A percentile compares a stretch with the other conserved stretches of the same genome.
Conservation (phyloP, 768 basidiomycete species). For the Ephemerocybe angulata region DNA sequence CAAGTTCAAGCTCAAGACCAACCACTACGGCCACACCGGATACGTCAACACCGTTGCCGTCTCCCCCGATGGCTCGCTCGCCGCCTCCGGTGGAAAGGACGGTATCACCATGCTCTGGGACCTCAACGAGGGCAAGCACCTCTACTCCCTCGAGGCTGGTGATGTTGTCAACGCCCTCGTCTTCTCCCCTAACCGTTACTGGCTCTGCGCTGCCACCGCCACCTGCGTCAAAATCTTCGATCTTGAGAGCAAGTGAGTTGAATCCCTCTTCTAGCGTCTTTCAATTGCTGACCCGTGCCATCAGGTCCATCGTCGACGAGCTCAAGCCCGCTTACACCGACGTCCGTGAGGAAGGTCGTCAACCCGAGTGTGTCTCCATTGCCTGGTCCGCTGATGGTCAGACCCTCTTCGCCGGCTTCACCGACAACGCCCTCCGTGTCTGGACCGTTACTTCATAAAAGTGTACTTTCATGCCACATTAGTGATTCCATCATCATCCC, state of each 20-base stretch:
- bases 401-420: conserved; percentile 95
- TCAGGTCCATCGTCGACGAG: conserved; percentile 95
- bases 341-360: conserved; percentile 62
- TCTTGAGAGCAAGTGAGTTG: conserved; percentile 95
- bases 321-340: conserved; percentile 93
- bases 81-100: conserved; percentile 98
- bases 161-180: conserved; percentile 98
- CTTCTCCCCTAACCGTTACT: conserved; percentile 99
- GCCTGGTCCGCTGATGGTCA: conserved; percentile 99
- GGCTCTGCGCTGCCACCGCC: conserved; percentile 97
- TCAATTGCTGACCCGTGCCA: no score
- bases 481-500: conserved; percentile 18
- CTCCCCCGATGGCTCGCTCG: conserved; percentile 97
- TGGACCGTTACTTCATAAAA: conserved; percentile 77
- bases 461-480: conserved; percentile 14
- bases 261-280: background rate
- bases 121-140: conserved; percentile 99
- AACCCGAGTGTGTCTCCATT: conserved; percentile 93
- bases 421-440: conserved; percentile 89
- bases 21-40: conserved; percentile 99
- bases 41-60: conserved; percentile 99
- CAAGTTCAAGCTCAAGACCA: conserved; percentile 99
- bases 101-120: conserved; percentile 99
- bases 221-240: conserved; percentile 99
- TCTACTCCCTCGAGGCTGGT: conserved; percentile 98